Evolutionary conservation across 1,139 yeast species (phyloP).

Genomic region (Hyphopichia burtonii): DNA sequence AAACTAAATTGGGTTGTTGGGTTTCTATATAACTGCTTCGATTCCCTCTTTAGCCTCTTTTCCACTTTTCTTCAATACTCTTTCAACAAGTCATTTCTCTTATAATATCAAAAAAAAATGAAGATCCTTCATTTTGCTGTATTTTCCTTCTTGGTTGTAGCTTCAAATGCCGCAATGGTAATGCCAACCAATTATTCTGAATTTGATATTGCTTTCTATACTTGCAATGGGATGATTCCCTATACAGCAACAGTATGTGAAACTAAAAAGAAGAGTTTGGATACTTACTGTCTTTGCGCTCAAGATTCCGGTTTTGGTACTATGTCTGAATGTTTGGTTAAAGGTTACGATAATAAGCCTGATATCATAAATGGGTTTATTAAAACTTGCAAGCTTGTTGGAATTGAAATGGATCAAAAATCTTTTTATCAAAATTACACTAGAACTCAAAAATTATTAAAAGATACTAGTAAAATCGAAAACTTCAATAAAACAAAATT

Average conservation of each 20-base stretch:
- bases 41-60: too few relatives aligned
- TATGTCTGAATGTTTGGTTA: slow-evolving; percentile 15
- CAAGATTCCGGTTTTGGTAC: slow-evolving; percentile 18
- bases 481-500: slow-evolving; percentile 9
- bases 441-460: slow-evolving; percentile 5
- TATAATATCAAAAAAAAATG: too few relatives aligned
- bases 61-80: too few relatives aligned
- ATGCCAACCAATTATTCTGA: slow-evolving; percentile 5
- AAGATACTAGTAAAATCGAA: slow-evolving; percentile 8
- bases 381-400: slow-evolving; percentile 11
- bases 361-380: slow-evolving; percentile 12
- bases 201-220: slow-evolving; percentile 1
- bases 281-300: slow-evolving; percentile 15
- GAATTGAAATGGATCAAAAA: slow-evolving; percentile 2
- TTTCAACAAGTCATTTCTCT: too few relatives aligned
- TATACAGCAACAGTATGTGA: slow-evolving; percentile 3
- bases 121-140: background rate
- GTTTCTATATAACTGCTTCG: too few relatives aligned
- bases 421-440: slow-evolving; percentile 12
- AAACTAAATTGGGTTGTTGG: background rate
- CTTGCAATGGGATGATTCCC: slow-evolving; percentile 2
- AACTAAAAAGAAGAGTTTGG: background rate
- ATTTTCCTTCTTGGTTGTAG: background rate
- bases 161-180: background rate
- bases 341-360: slow-evolving; percentile 15